Evolutionary conservation across 495 filamentous ascomycete species (phyloP), one percentile per base, ranked within the genome.

Genomic region (Trichoderma erinaceum): DNA sequence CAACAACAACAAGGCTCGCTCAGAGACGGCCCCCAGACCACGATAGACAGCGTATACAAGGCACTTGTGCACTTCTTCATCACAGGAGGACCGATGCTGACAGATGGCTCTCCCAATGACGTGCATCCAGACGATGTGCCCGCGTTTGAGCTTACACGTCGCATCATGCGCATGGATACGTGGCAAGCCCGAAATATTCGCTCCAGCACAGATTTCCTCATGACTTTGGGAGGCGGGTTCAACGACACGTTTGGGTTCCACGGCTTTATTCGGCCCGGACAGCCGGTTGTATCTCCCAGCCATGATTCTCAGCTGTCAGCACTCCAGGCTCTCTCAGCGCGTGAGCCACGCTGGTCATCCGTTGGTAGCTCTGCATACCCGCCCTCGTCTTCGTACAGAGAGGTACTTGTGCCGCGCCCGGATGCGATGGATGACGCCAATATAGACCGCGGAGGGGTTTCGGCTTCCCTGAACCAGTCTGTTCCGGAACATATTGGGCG

Each of bases 21-120:
- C 44, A 71, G 72, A 65, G 67, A 78, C 4, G 61, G 73, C 18
- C 75, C 72, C 0, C 71, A 76, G 12, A 67, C 72, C 21, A 74
- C 78, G 41, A 81, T 83, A 78, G 80, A 83, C 41, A 78, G 78
- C 46, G 80, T 81, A 6, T 81, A 81, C 68, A 82, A 82, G 70
- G 78, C 73, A 16, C 69, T 83, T 6, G 81, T 82, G 25, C 76
- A 75, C 43, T 69, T 79, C 12, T 83, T 81, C 69, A 73, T 74
- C 0, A 77, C 76, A 73, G 79, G 78, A 15, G 73, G 75, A 4
- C 76, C 80, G 7, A 78, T 80, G 78, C 73, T 80, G 12, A 69
- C 81, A 41, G 81, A 83, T 69, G 71, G 72, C 1, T 70, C 74
- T 0, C 72, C 74, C 29, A 58, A 68, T 27, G 80, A 66, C 27